These are phyloP conservation scores for Coemansia sp. DNA, from an alignment of 192 early-diverging fungal species.

Conservation along the genomic window DNA sequence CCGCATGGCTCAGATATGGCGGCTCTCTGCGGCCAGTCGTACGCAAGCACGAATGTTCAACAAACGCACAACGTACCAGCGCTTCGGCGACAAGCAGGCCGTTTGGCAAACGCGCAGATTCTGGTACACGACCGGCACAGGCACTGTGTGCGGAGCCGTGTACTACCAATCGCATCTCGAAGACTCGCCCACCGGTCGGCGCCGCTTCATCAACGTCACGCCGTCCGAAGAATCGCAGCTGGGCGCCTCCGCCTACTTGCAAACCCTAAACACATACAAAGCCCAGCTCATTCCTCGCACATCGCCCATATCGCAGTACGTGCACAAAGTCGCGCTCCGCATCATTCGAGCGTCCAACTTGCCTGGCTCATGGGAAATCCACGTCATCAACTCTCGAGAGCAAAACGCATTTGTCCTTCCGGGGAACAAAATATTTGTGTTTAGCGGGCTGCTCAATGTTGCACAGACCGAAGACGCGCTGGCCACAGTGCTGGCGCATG, in stretches of 20 bases:
- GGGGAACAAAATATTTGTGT: conserved; percentile 96
- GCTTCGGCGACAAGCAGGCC: conserved; percentile 11
- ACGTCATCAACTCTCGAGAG: conserved; percentile 80
- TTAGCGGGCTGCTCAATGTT: conserved; percentile 87
- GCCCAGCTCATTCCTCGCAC: conserved; percentile 66
- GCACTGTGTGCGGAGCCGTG: conserved; percentile 13
- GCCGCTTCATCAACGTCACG: conserved; percentile 49
- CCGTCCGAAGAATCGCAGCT: conserved; percentile 39
- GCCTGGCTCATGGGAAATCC: conserved; percentile 83
- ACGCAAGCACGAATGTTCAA: not conserved
- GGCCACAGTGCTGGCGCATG: conserved; percentile 92
- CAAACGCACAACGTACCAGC: conserved; percentile 4
- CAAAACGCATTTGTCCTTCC: conserved; percentile 95
- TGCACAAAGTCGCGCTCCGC: conserved; percentile 66
- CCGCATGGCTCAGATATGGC: no score
- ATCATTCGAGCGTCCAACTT: conserved; percentile 73
- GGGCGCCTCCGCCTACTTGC: conserved; percentile 69
- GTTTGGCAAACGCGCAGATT: conserved; percentile 27
- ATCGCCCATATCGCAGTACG: conserved; percentile 64
- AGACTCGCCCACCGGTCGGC: conserved; percentile 51
- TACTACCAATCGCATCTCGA: conserved; percentile 49
- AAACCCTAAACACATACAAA: conserved; percentile 67
- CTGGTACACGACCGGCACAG: conserved; percentile 31
- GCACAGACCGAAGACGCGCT: conserved; percentile 79
- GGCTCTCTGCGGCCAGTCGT: not conserved